Evolutionary conservation across 441 rosid species (phyloP), one percentile per base, ranked within the genome.

Genomic region (Populus hybrid): DNA sequence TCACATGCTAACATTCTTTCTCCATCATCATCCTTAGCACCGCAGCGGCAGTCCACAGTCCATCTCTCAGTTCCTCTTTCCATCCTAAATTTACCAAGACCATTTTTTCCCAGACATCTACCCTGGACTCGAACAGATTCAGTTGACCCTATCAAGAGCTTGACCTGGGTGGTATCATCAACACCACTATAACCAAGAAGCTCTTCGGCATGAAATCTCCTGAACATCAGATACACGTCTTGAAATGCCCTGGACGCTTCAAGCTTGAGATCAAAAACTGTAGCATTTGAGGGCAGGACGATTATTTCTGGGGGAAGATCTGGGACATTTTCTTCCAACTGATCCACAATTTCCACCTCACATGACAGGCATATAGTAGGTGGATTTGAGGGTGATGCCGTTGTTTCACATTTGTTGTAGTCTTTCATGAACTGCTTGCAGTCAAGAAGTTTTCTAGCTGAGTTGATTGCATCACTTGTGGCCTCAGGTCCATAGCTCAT

Each of bases 1-100:
- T 91, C 95, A 64, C 95, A 91, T 5, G 95, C 92, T 68, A 91
- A 42, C 95, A 91, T 91, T 75, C 92, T 86, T 77, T 91, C 95
- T 18, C 95, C 95, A 42, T 91, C 95, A 28, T 91, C 93, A 28
- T 91, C 93, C 79, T 84, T 86, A 1, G 93, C 91, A 36, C 95
- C 95, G 6, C 95, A 91, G 10, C 69, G 77, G 86, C 95, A 91
- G 40, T 86, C 91, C 81, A 91, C 91, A 1, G 88, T 88, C 95
- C 95, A 91, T 69, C 89, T 88, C 74, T 91, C 95, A 0, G 85
- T 72, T 57, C 95, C 95, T 72, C 93, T 87, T 84, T 91, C 95
- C 92, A 88, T 78, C 77, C 88, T 81, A 66, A 76, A 91, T 72
- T 85, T 84, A 67, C 83, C 40, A 6, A 81, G 80, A 59, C 82